phyloP scores from a whole-genome alignment of 2,329 filamentous ascomycete species.

The Fusarium sp. region DNA sequence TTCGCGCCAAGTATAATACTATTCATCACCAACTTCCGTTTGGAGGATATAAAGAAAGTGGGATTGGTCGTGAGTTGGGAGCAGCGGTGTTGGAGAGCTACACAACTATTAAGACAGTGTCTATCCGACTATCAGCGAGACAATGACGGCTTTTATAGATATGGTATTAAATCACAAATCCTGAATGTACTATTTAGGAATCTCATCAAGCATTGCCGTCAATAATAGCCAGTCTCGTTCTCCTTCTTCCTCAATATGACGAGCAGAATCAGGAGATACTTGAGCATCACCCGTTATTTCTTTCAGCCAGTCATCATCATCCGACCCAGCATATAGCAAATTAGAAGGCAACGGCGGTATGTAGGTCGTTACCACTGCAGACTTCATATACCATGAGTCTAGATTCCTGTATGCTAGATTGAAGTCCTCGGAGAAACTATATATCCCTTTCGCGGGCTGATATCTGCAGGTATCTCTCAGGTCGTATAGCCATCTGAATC shows the following conservation, averaged over 20 bases:
- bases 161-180: accelerated
- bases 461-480: neutral
- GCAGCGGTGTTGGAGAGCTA: neutral
- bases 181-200: neutral
- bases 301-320: neutral
- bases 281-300: accelerated
- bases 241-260: neutral
- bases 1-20: neutral
- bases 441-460: neutral
- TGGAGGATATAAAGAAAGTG: neutral
- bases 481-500: neutral
- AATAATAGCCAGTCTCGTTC: neutral
- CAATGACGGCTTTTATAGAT: accelerated
- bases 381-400: neutral
- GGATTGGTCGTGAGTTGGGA: neutral
- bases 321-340: neutral
- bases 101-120: neutral
- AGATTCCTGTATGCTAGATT: neutral
- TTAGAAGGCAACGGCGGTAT: neutral
- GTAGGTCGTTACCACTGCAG: accelerated
- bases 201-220: neutral
- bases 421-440: neutral
- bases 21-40: neutral
- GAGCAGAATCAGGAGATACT: neutral
- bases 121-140: neutral